Percentiles rank a stretch among this genome's conserved stretches.
These are phyloP conservation scores for Thuja plicata DNA, from an alignment of 83 land plant species.

Conservation along the genomic window DNA sequence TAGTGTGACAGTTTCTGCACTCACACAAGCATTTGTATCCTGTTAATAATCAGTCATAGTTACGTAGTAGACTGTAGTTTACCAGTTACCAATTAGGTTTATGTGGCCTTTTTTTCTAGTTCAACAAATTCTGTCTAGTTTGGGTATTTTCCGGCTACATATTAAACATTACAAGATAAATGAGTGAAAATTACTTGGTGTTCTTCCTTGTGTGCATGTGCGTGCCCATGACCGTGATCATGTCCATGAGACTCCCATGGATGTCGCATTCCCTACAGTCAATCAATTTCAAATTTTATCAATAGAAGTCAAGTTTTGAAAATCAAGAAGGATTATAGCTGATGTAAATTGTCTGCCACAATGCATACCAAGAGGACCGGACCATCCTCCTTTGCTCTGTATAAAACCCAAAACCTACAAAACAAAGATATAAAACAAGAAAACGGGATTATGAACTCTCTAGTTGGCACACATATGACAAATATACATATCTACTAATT, in stretches of 20 bases:
- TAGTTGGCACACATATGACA: background rate
- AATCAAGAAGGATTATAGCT: background rate
- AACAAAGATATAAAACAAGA: slow-evolving; percentile 6
- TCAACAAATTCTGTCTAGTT: background rate
- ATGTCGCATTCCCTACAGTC: slow-evolving; percentile 69
- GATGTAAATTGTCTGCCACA: background rate
- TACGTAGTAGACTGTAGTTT: background rate
- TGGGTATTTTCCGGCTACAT: background rate
- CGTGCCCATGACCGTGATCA: slow-evolving; percentile 45
- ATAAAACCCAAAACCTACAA: slow-evolving; percentile 76
- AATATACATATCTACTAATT: background rate
- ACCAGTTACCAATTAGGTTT: background rate
- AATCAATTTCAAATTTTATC: background rate
- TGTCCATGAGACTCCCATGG: slow-evolving; percentile 77
- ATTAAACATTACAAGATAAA: background rate
- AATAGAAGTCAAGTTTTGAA: background rate
- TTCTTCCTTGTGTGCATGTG: slow-evolving; percentile 18
- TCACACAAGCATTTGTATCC: background rate
- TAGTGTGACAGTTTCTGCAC: background rate
- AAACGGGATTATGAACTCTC: background rate
- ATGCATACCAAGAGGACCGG: slow-evolving; percentile 72
- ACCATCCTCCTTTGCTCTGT: slow-evolving; percentile 88
- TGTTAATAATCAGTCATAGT: background rate
- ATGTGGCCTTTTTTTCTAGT: background rate
- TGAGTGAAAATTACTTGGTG: background rate